Evolutionary conservation across 225 moss, liverwort and hornwort genomes (phyloP), one percentile per base, ranked within the genome.

Genomic region (Takakia lepidozioides): DNA sequence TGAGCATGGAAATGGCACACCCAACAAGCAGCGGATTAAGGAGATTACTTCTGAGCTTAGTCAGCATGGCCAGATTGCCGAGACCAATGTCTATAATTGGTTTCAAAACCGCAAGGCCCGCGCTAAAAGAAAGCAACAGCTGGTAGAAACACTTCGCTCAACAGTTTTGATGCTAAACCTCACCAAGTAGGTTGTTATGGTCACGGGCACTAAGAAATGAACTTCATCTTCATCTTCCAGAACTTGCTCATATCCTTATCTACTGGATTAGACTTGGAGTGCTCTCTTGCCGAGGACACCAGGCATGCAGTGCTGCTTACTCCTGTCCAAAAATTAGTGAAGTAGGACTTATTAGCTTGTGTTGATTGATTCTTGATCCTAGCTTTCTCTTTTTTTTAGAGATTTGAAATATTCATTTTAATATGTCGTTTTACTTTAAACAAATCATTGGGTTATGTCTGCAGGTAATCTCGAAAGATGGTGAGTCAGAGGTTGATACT

Each of bases 51-150:
- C 67, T 46, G 91, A 90, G 68, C 73, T 98, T 29, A 87, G 91
- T 38, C 84, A 81, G 65, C 91, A 98, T 59, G 95, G 95, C 34
- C 82, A 74, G 51, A 91, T 98, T 27, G 72, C 87, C 15, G 90
- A 98, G 71, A 98, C 88, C 46, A 98, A 98, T 63, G 95, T 98
- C 21, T 87, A 98, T 54, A 98, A 98, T 65, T 98, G 91, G 95
- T 98, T 98, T 57, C 95, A 98, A 39, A 98, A 98, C 28, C 87
- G 91, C 54, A 98, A 98, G 65, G 95, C 95, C 8, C 82, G 95
- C 54, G 90, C 87, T 16, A 98, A 90, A 51, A 83, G 85, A 51
- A 98, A 80, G 46, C 90, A 98, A 34, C 90, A 95, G 65, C 47
- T 67, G 42, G 52, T 56, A 56, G 17, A 24, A 36, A 20, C 51